Evolutionary conservation across 306 rosid species (phyloP), one percentile per base, ranked within the genome.

Genomic region (Sechiopsis laciniata): DNA sequence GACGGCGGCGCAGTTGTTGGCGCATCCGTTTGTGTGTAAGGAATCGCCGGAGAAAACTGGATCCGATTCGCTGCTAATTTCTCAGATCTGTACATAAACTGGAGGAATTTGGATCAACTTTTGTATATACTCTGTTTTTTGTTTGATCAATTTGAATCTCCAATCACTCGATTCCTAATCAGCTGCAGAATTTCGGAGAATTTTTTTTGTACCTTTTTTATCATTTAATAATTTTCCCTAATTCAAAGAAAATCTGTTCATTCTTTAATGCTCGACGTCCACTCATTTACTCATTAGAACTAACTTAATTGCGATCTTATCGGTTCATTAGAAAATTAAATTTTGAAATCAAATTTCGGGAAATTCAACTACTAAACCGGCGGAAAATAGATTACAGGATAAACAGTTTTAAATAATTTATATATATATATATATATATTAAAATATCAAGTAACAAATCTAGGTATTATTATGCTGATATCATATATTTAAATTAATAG

Each of bases 1-100:
- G 98, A 71, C 94, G 64, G 89, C 86, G 5, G 74, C 87, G 13
- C 89, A 93, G 73, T 85, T 93, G 2, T 77, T 90, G 75, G 76
- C 70, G 70, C 98, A 93, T 72, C 91, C 97, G 14, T 93, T 93
- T 53, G 56, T 93, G 0, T 50, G 87, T 24, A 76, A 69, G 74
- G 72, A 83, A 19, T 61, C 45, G 45, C 15, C 21, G 16, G 69
- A 16, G 40, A 35, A 10, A 26, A 1, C 3, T 4, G 22, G 74
- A 13, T 50, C 21, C 45, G 74, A 51, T 50, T 55, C 17, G 0
- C 51, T 6, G 73, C 7, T n/a, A 72, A 51, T 8, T 54, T 32
- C 66, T 20, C 40, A 50, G 74, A 69, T 69, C 74, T 69, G 74
- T 14, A 68, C 73, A 77, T 59, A 50, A 69, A 70, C 80, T 58